Evolutionary conservation across 768 basidiomycete genomes (phyloP).

Genomic region (Trametes meyenii): DNA sequence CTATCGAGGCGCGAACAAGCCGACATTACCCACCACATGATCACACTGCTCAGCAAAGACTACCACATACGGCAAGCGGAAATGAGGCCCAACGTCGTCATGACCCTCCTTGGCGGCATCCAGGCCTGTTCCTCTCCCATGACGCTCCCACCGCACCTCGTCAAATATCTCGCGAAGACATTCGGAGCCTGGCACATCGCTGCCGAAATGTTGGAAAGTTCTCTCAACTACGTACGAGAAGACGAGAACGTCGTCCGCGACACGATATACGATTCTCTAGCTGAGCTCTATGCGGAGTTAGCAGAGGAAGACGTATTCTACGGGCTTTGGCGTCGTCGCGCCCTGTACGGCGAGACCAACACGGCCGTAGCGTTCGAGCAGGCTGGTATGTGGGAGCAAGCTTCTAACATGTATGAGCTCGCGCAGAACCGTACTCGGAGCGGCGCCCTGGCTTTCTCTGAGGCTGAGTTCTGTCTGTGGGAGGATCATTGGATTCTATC

Average conservation of each 20-base stretch:
- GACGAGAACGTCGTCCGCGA: conserved; percentile 82
- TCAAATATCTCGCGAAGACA: conserved; percentile 95
- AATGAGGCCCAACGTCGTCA: conserved; percentile 87
- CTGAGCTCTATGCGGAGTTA: conserved; percentile 94
- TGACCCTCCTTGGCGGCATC: conserved; percentile 84
- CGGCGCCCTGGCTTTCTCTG: conserved; percentile 86
- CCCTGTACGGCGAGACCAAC: conserved; percentile 89
- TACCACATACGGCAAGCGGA: conserved; percentile 90
- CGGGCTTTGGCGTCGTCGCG: conserved; percentile 91
- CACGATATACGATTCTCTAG: conserved; percentile 84
- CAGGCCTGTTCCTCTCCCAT: conserved; percentile 87
- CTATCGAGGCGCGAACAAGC: conserved; percentile 86
- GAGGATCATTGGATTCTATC: conserved; percentile 99
- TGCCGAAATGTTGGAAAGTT: conserved; percentile 80
- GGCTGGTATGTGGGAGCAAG: conserved; percentile 96
- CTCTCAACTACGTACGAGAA: conserved; percentile 78
- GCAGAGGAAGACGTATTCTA: conserved; percentile 98
- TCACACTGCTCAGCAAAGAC: conserved; percentile 88
- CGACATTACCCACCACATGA: conserved; percentile 87
- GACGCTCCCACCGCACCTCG: conserved; percentile 89
- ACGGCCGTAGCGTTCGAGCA: conserved; percentile 89
- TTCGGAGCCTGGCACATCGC: conserved; percentile 96
- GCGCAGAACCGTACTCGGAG: conserved; percentile 86
- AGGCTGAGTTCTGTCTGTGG: conserved; percentile 96
- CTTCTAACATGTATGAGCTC: conserved; percentile 82